Conservation (phyloP, 768 basidiomycete genomes). For the Amanita jacksonii region DNA sequence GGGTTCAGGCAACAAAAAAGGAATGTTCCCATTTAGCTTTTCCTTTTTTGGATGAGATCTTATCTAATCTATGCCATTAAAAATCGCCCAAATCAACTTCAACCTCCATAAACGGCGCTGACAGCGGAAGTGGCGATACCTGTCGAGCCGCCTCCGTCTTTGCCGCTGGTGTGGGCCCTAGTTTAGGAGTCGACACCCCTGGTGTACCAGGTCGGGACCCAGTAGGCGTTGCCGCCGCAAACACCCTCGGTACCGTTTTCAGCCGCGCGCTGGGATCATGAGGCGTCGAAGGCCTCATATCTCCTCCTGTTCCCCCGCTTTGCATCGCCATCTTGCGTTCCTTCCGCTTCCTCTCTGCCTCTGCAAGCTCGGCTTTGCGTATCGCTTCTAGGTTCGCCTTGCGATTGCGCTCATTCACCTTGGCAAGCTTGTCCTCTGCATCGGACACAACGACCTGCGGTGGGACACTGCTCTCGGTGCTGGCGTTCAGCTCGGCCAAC, state of each 20-base stretch:
- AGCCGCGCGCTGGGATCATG: conserved; percentile 60
- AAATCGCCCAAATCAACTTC: conserved; percentile 9
- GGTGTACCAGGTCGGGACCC: conserved; percentile 60
- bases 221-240: conserved; percentile 37
- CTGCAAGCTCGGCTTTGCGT: conserved; percentile 62
- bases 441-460: conserved; percentile 3
- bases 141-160: conserved; percentile 12
- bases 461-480: conserved; percentile 23
- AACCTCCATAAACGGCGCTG: conserved; percentile 32
- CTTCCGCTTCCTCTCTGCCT: conserved; percentile 58
- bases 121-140: conserved; percentile 17
- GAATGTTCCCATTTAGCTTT: not conserved
- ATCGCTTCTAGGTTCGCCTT: conserved; percentile 76
- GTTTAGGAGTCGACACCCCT: conserved; percentile 27
- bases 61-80: conserved; percentile 25
- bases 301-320: too few species aligned
- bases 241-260: conserved; percentile 51
- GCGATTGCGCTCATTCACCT: conserved; percentile 85
- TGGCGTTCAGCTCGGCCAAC: conserved; percentile 32
- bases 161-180: conserved; percentile 19
- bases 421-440: conserved; percentile 49
- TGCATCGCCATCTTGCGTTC: conserved; percentile 48
- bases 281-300: conserved; percentile 26
- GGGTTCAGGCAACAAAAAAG: conserved; percentile 1
- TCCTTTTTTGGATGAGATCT: conserved; percentile 11